Evolutionary conservation across 306 rosid genomes (phyloP), one percentile per base, ranked within the genome.

Genomic region (Gastrolobium villosum): DNA sequence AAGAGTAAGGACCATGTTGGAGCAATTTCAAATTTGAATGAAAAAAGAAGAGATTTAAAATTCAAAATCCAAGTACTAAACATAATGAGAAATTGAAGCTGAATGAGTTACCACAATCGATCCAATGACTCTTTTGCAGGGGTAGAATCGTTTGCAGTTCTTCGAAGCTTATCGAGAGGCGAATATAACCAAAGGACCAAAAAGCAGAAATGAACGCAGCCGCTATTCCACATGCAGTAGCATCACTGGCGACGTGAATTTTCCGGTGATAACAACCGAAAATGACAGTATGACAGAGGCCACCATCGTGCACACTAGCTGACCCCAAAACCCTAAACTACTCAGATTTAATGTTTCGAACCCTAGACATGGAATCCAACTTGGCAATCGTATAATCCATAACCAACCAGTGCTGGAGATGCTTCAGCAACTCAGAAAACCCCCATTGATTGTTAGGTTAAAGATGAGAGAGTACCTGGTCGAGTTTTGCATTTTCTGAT

Each of bases 131-230:
- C n/a, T n/a, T n/a, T n/a, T n/a, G n/a, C n/a, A n/a, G n/a, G n/a
- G 34, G 97, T 72, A 45, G 98, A 98, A 1, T 91, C 87, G 66
- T 83, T 91, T 30, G 94, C 94, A 79, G 97, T 93, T 77, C 46
- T 87, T 34, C 84, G 77, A 57, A 96, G 99, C 90, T 57, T 96
- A 6, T 93, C 98, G 99, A 87, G 5, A 96, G 98, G 35, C 99
- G 90, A 74, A 96, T 91, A 78, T 96, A 96, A 4, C 99, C 98
- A 60, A 96, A 96, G 10, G 98, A 96, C 98, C 98, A 96, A 73
- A 96, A 96, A 74, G 93, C 97, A 0, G 98, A 96, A 65, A 96
- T 80, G 87, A 96, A 96, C 0, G 94, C 97, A 0, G 98, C 98
- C 4, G 85, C 98, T 81, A 96, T 91, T 75, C 99, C 96, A 57